Evolutionary conservation across 139 green algal genomes (phyloP).

Genomic region (Coelastrella sp.): DNA sequence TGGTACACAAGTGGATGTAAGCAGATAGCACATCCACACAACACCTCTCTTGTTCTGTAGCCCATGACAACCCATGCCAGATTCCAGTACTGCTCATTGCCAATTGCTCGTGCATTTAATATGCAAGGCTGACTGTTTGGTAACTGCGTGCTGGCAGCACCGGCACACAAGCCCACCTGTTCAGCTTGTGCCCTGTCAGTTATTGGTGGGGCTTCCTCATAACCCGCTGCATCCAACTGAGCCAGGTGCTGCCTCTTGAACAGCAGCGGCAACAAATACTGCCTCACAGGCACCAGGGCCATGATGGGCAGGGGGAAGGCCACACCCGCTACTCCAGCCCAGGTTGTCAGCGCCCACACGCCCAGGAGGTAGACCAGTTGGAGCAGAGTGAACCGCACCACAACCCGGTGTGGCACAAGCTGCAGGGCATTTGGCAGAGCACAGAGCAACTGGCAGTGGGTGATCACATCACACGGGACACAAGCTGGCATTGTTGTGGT

Average conservation of each 20-base stretch:
- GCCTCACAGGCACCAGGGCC: conserved; percentile 80
- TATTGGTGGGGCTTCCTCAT: conserved; percentile 67
- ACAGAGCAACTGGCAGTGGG: too few relatives aligned
- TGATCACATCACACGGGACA: too few relatives aligned
- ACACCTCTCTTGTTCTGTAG: too few relatives aligned
- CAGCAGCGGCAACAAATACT: conserved; percentile 72
- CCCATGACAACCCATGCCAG: too few relatives aligned
- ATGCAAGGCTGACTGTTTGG: too few relatives aligned
- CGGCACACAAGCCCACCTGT: conserved; percentile 44
- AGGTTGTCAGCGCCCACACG: conserved; percentile 63
- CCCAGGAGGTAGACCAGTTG: conserved; percentile 66
- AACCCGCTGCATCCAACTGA: conserved; percentile 75
- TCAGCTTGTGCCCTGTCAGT: not conserved
- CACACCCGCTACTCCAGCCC: conserved; percentile 47
- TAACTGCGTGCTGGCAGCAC: too few relatives aligned
- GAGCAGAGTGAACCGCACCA: conserved; percentile 81
- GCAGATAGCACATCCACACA: too few relatives aligned
- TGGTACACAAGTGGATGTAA: not conserved
- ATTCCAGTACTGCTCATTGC: too few relatives aligned
- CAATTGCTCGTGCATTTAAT: too few relatives aligned
- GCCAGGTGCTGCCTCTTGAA: conserved; percentile 53
- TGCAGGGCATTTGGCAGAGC: too few relatives aligned
- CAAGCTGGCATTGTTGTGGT: too few relatives aligned
- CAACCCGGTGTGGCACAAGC: conserved; percentile 70
- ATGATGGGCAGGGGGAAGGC: conserved; percentile 91